These are phyloP conservation scores for Vitellaria paradoxa DNA, from an alignment of 179 eudicot genomes.

Conservation along the genomic window DNA sequence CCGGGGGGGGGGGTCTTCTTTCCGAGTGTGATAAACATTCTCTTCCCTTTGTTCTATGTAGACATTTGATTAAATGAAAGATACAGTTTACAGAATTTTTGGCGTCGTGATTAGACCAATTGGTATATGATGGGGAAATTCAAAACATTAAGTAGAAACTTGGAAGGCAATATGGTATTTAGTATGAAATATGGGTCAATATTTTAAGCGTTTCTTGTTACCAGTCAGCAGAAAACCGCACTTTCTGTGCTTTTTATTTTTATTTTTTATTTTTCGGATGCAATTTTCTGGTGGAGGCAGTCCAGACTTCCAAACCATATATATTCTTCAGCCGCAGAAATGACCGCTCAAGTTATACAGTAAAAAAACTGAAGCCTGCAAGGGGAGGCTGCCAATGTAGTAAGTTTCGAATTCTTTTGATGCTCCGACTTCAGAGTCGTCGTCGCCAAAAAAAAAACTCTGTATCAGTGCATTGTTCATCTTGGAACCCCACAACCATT, in stretches of 20 bases:
- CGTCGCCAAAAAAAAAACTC: too few species aligned
- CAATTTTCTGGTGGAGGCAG: background rate
- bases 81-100: slow-evolving; percentile 2
- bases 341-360: background rate
- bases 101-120: background rate
- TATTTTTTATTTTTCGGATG: background rate
- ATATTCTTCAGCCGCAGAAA: background rate
- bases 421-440: background rate
- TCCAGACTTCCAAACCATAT: background rate
- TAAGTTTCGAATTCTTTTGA: slow-evolving; percentile 4
- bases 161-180: background rate
- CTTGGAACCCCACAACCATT: too few species aligned
- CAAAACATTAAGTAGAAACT: background rate
- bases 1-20: too few species aligned
- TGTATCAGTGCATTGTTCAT: too few species aligned
- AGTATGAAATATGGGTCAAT: background rate
- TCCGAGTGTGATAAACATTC: background rate
- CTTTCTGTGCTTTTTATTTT: background rate
- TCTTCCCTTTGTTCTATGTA: background rate
- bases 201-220: background rate
- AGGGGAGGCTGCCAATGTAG: background rate
- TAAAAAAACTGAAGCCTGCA: background rate
- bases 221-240: background rate
- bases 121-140: background rate
- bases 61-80: slow-evolving; percentile 4